A percentile compares a stretch with the other conserved stretches of the same genome.
Conservation (phyloP, 2,329 filamentous ascomycete species). For the Rhytidhysteron rufulum region DNA sequence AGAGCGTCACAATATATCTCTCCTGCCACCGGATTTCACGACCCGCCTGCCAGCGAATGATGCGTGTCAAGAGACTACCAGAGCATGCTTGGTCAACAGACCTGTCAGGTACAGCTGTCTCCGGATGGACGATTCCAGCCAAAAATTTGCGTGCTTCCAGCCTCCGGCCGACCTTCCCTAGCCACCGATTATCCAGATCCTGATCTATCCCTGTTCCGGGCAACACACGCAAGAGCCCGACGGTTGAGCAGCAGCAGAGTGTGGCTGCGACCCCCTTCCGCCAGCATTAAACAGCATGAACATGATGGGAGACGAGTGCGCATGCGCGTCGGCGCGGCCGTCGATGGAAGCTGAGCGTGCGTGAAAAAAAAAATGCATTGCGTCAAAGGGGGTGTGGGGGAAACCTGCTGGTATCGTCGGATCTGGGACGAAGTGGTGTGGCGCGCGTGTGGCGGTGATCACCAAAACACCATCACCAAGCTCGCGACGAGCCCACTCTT, state of each 20-base stretch:
- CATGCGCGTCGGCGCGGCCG: conserved; percentile 54
- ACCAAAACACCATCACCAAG: too few species aligned
- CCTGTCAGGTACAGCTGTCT: conserved; percentile 3
- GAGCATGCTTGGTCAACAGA: conserved; percentile 16
- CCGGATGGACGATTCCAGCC: conserved; percentile 10
- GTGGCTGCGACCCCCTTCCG: conserved; percentile 9
- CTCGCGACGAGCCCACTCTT: too few species aligned
- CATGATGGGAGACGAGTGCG: conserved; percentile 10
- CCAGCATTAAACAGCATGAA: too few species aligned
- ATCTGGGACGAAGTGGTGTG: conserved; percentile 53
- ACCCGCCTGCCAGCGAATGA: conserved; percentile 49
- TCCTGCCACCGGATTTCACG: conserved; percentile 62
- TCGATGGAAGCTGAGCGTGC: conserved; percentile 60
- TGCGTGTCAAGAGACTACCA: conserved; percentile 46
- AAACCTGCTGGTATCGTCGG: too few species aligned
- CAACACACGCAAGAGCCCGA: not conserved
- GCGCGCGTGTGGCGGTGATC: conserved; percentile 22
- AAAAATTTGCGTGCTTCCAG: conserved; percentile 10
- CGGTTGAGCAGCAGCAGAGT: conserved; percentile 1
- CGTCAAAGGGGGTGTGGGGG: conserved; percentile 48
- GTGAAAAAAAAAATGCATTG: too few species aligned
- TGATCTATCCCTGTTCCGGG: not conserved
- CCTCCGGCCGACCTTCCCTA: conserved; percentile 17
- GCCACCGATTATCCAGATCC: conserved; percentile 15
- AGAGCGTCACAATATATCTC: conserved; percentile 51